phyloP scores from a whole-genome alignment of 331 rosid species.

The Acacia pycnantha region DNA sequence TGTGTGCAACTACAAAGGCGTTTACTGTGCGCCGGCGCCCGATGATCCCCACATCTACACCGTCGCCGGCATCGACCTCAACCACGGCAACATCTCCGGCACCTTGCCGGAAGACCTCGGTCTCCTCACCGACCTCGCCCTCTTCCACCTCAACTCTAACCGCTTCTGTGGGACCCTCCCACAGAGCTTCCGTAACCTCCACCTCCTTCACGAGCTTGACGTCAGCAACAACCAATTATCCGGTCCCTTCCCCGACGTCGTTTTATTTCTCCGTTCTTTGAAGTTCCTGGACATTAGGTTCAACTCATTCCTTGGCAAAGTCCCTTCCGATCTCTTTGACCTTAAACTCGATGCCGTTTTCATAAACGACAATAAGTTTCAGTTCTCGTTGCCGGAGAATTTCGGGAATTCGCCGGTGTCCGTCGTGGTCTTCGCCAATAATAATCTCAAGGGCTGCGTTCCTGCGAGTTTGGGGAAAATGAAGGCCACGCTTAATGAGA shows the following conservation, averaged over 20 bases:
- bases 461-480: constrained; percentile 56
- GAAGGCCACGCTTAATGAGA: constrained; percentile 67
- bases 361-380: constrained; percentile 68
- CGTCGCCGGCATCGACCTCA: constrained; percentile 87
- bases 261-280: constrained; percentile 48
- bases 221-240: constrained; percentile 74
- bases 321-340: constrained; percentile 61
- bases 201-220: constrained; percentile 64
- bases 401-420: constrained; percentile 63
- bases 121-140: constrained; percentile 65
- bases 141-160: constrained; percentile 83
- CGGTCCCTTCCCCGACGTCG: constrained; percentile 57
- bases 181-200: constrained; percentile 32
- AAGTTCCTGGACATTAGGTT: constrained; percentile 66
- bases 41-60: constrained; percentile 58
- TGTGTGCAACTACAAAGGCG: constrained; percentile 84
- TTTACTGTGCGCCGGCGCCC: constrained; percentile 73
- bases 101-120: constrained; percentile 67
- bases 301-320: constrained; percentile 53
- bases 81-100: constrained; percentile 69
- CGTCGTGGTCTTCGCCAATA: constrained; percentile 71
- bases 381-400: constrained; percentile 53
- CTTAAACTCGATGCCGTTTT: constrained; percentile 77
- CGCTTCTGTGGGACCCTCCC: constrained; percentile 74
- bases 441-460: constrained; percentile 54